Conservation (phyloP, 345 rosid species). For the Gynandropsis gynandra region DNA sequence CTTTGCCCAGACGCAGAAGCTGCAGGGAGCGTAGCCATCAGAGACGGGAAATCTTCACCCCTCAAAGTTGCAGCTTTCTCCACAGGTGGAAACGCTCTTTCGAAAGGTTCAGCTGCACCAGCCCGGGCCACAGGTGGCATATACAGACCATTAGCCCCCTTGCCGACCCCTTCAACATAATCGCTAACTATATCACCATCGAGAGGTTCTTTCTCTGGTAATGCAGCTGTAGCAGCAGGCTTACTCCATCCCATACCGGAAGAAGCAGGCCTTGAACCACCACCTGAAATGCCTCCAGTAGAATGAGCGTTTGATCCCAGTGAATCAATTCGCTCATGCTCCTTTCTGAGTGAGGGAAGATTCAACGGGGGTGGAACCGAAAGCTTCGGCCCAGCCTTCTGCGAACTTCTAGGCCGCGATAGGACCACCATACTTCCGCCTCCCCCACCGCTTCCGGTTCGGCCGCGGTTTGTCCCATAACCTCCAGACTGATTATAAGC, state of each 20-base stretch:
- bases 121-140: slow-evolving; percentile 45
- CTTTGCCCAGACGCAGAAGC: slow-evolving; percentile 48
- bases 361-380: slow-evolving; percentile 99
- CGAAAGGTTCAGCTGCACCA: slow-evolving; percentile 32
- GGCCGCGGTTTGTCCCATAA: slow-evolving; percentile 41
- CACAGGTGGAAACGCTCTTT: slow-evolving; percentile 20
- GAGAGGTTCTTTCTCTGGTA: slow-evolving; percentile 51
- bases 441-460: slow-evolving; percentile 46
- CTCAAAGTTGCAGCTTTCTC: slow-evolving; percentile 67
- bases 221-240: slow-evolving; percentile 42
- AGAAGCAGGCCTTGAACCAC: slow-evolving; percentile 69
- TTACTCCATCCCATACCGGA: slow-evolving; percentile 88
- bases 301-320: slow-evolving; percentile 49
- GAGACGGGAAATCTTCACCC: slow-evolving; percentile 95
- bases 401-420: slow-evolving; percentile 87
- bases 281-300: slow-evolving; percentile 60
- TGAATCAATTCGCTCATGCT: slow-evolving; percentile 84
- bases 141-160: slow-evolving; percentile 38
- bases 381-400: slow-evolving; percentile 82
- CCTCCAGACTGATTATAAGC: slow-evolving; percentile 39
- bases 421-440: slow-evolving; percentile 88
- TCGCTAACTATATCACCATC: slow-evolving; percentile 42
- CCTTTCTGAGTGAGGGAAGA: slow-evolving; percentile 84
- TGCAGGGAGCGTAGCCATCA: slow-evolving; percentile 65
- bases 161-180: slow-evolving; percentile 44